Conservation (phyloP, 805 yeast genomes). For the Ogataea populi-albae region DNA sequence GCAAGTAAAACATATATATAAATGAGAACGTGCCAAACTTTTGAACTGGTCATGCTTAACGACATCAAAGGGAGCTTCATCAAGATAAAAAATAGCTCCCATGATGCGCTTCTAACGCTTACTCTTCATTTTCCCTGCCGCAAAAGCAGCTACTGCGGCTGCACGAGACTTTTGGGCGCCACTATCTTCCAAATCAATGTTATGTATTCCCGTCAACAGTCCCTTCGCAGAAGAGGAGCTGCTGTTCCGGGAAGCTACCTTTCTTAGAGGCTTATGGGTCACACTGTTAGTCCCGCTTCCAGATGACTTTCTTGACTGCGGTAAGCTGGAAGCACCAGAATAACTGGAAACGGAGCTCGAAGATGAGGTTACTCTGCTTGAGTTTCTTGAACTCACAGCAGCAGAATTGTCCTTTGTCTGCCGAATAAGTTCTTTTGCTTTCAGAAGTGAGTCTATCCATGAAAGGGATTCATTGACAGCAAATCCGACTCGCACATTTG, state of each 20-base stretch:
- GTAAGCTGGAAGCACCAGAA: not conserved
- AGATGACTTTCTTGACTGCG: not conserved
- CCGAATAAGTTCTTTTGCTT: slow-evolving; percentile 56
- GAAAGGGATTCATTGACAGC: slow-evolving; percentile 47
- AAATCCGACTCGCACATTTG: slow-evolving; percentile 34
- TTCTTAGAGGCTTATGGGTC: not conserved
- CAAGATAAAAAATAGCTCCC: too few relatives aligned
- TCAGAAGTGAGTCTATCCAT: slow-evolving; percentile 70
- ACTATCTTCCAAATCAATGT: slow-evolving; percentile 3
- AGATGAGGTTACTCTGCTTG: slow-evolving; percentile 1
- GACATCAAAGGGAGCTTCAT: too few relatives aligned
- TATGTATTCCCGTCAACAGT: slow-evolving; percentile 2
- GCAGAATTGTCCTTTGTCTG: slow-evolving; percentile 24
- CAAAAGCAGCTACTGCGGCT: slow-evolving; percentile 25
- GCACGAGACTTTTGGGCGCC: slow-evolving; percentile 10
- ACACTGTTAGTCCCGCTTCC: slow-evolving; percentile 1
- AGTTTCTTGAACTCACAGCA: not conserved
- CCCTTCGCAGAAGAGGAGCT: slow-evolving; percentile 1
- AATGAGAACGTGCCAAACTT: slow-evolving; percentile 2
- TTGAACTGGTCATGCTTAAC: too few relatives aligned
- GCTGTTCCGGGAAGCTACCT: slow-evolving; percentile 2
- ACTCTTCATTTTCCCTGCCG: slow-evolving; percentile 15
- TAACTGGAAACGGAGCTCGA: slow-evolving; percentile 3
- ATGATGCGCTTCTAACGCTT: slow-evolving; percentile 3
- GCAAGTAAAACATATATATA: slow-evolving; percentile 2